Conservation (phyloP, 2,329 filamentous ascomycete species). For the Botryosphaeria agaves region DNA sequence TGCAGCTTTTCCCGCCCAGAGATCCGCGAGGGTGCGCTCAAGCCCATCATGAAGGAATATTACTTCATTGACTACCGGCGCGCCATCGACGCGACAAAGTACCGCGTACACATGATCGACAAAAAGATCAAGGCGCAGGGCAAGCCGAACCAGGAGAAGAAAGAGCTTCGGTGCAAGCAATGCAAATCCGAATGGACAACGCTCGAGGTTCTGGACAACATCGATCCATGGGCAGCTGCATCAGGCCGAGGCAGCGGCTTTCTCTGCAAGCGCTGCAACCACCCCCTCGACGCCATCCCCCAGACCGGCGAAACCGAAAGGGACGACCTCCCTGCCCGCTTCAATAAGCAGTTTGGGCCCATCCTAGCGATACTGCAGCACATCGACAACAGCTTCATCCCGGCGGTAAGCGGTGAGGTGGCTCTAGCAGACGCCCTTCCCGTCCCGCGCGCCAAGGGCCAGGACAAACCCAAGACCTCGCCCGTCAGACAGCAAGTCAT, state of each 20-base stretch:
- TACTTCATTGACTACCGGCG: conserved; percentile 94
- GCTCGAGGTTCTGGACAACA: conserved; percentile 71
- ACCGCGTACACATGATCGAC: conserved; percentile 73
- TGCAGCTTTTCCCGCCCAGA: conserved; percentile 56
- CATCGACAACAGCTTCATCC: conserved; percentile 59
- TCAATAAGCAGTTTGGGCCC: conserved; percentile 67
- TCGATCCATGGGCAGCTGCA: conserved; percentile 33
- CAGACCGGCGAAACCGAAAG: conserved; percentile 31
- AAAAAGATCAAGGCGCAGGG: conserved; percentile 76
- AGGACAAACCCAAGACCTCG: conserved; percentile 46
- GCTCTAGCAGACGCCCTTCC: conserved; percentile 46
- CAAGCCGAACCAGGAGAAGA: conserved; percentile 60
- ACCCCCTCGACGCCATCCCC: conserved; percentile 41
- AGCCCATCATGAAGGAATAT: conserved; percentile 75
- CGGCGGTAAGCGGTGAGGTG: conserved; percentile 54
- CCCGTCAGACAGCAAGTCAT: conserved; percentile 36
- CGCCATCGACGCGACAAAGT: conserved; percentile 93
- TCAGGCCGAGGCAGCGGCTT: too few relatives aligned
- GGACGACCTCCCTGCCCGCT: conserved; percentile 48
- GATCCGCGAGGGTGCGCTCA: conserved; percentile 61
- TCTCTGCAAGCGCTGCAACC: conserved; percentile 62
- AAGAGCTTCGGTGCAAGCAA: conserved; percentile 71
- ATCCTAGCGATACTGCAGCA: conserved; percentile 59
- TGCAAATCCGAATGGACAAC: conserved; percentile 80
- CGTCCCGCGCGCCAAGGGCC: conserved; percentile 46